phyloP scores from a whole-genome alignment of 371 early-diverging fungal genomes.

The Synchytrium microbalum region DNA sequence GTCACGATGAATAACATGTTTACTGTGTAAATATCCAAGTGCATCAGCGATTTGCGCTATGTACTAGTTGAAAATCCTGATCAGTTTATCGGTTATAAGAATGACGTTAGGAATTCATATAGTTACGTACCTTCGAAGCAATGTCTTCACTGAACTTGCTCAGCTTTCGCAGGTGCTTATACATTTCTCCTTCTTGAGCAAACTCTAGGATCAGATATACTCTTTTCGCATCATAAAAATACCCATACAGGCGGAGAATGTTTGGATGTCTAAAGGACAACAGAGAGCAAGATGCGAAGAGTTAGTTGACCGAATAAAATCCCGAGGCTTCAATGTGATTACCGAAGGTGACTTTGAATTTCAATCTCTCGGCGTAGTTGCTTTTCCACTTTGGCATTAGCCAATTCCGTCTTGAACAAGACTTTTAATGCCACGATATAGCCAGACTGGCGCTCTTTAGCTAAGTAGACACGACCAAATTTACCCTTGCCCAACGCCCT shows the following conservation, averaged over 20 bases:
- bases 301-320: slow-evolving; percentile 4
- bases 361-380: slow-evolving; percentile 95
- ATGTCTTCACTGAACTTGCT: slow-evolving; percentile 64
- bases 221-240: slow-evolving; percentile 90
- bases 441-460: slow-evolving; percentile 75
- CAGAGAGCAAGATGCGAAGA: slow-evolving; percentile 7
- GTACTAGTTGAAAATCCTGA: slow-evolving; percentile 47
- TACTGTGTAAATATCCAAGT: slow-evolving; percentile 82
- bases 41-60: slow-evolving; percentile 84
- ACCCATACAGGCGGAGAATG: slow-evolving; percentile 91
- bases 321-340: no score
- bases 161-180: slow-evolving; percentile 62
- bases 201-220: slow-evolving; percentile 96
- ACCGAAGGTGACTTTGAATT: slow-evolving; percentile 90
- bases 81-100: slow-evolving; percentile 6
- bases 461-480: slow-evolving; percentile 97
- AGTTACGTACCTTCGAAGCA: slow-evolving; percentile 58
- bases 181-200: slow-evolving; percentile 91
- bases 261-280: slow-evolving; percentile 71
- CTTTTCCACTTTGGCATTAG: slow-evolving; percentile 62
- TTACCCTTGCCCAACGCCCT: slow-evolving; percentile 90
- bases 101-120: not conserved
- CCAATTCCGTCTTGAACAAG: slow-evolving; percentile 75
- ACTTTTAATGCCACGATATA: slow-evolving; percentile 93
- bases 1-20: slow-evolving; percentile 93